Conservation (phyloP, 345 rosid species). For the Euphorbia peplus region DNA sequence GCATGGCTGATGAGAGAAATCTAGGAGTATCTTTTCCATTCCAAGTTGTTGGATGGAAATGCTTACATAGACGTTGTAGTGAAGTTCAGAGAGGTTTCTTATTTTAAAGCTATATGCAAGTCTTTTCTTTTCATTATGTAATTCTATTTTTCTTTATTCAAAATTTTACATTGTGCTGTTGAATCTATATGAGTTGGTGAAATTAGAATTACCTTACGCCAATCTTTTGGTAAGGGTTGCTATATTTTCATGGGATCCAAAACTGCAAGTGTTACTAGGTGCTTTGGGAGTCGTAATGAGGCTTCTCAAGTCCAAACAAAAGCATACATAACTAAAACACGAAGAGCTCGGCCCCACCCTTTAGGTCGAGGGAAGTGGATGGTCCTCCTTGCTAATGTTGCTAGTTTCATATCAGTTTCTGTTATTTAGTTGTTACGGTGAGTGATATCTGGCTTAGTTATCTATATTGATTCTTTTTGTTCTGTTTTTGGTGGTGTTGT, state of each 20-base stretch:
- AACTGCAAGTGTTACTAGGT: constrained; percentile 72
- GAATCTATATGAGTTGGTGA: constrained; percentile 91
- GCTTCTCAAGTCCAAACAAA: constrained; percentile 56
- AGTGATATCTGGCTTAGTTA: constrained; percentile 13
- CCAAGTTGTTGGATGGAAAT: constrained; percentile 92
- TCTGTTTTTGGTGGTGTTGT: too few species aligned
- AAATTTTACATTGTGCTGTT: constrained; percentile 72
- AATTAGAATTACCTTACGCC: constrained; percentile 83
- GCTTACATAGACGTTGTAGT: constrained; percentile 73
- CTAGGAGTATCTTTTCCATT: constrained; percentile 78
- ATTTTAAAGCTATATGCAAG: neutral
- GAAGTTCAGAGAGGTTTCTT: constrained; percentile 75
- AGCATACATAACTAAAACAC: constrained; percentile 44
- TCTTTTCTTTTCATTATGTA: constrained; percentile 19
- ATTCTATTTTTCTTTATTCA: constrained; percentile 18
- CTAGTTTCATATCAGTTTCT: constrained; percentile 86
- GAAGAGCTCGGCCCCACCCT: constrained; percentile 36
- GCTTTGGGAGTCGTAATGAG: constrained; percentile 86
- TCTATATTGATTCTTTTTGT: too few species aligned
- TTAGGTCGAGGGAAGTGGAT: constrained; percentile 88
- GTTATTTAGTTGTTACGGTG: constrained; percentile 87
- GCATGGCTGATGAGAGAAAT: too few species aligned
- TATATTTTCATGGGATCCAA: constrained; percentile 83
- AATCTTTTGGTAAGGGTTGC: constrained; percentile 91
- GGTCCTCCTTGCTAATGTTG: constrained; percentile 82